phyloP scores from a whole-genome alignment of 352 stramenopile genomes.

The Phytopythium montanum region DNA sequence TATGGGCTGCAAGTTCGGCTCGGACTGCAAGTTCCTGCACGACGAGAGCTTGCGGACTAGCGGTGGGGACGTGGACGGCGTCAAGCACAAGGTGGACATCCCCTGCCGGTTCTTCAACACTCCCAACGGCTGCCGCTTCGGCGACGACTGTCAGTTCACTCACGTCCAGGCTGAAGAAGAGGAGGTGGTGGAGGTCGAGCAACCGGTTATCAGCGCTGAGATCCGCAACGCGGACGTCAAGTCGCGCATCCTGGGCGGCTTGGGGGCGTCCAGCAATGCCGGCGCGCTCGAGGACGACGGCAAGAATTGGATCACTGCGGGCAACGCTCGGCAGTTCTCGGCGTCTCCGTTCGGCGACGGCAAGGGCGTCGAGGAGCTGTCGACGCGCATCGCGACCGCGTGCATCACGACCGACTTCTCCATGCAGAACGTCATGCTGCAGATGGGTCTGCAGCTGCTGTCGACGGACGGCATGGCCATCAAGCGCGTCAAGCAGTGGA shows the following conservation, averaged over 20 bases:
- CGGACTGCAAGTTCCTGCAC: conserved; percentile 81
- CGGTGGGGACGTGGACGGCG: conserved; percentile 15
- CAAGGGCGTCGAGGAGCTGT: conserved; percentile 59
- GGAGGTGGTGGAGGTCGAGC: conserved; percentile 17
- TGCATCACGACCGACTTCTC: conserved; percentile 89
- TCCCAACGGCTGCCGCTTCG: conserved; percentile 65
- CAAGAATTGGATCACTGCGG: conserved; percentile 84
- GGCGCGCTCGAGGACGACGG: conserved; percentile 78
- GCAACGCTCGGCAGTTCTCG: conserved; percentile 62
- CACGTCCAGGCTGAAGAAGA: conserved; percentile 44
- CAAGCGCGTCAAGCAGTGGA: conserved; percentile 92
- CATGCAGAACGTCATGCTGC: conserved; percentile 90
- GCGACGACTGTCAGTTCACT: conserved; percentile 66
- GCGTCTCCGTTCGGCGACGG: conserved; percentile 73
- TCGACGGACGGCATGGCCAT: conserved; percentile 85
- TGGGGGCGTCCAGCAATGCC: conserved; percentile 73
- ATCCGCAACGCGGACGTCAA: conserved; percentile 82
- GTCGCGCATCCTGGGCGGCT: conserved; percentile 83
- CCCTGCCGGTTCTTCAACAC: conserved; percentile 78
- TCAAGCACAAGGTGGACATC: conserved; percentile 61
- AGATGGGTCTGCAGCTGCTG: conserved; percentile 81
- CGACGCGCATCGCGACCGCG: conserved; percentile 44
- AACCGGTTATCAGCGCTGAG: conserved; percentile 40
- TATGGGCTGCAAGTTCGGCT: conserved; percentile 80
- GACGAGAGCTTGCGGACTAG: conserved; percentile 28